Conservation (phyloP, 257 asterid species). For the Solanum neorickii region DNA sequence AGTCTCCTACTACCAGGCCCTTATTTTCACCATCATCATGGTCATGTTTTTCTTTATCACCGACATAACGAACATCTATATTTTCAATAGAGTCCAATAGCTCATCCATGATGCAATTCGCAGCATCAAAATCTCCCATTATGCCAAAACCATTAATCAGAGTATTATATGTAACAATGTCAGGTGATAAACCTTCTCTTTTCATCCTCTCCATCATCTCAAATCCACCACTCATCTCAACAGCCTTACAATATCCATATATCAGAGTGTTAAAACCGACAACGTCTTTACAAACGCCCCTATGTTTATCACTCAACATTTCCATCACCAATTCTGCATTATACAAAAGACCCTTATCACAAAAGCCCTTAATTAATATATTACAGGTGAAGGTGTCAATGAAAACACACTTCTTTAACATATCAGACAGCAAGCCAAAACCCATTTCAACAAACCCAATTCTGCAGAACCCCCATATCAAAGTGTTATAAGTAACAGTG, state of each 20-base stretch:
- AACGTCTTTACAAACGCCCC: slow-evolving; percentile 33
- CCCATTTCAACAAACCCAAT: slow-evolving; percentile 45
- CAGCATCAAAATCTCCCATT: slow-evolving; percentile 65
- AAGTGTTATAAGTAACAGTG: slow-evolving; percentile 64
- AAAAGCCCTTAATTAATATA: slow-evolving; percentile 67
- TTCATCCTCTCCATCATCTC: slow-evolving; percentile 44
- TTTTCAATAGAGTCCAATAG: slow-evolving; percentile 16
- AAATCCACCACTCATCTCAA: slow-evolving; percentile 34
- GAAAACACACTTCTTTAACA: slow-evolving; percentile 47
- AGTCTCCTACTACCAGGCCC: slow-evolving; percentile 9
- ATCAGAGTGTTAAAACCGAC: slow-evolving; percentile 64
- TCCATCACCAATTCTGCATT: slow-evolving; percentile 50
- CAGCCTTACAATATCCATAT: slow-evolving; percentile 50
- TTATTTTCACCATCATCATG: slow-evolving; percentile 8
- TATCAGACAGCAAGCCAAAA: slow-evolving; percentile 64
- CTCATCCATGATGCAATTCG: slow-evolving; percentile 46
- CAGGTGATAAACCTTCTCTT: slow-evolving; percentile 41
- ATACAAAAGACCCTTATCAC: slow-evolving; percentile 54
- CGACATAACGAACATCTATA: background rate
- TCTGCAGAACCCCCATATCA: slow-evolving; percentile 80
- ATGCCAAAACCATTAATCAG: slow-evolving; percentile 58
- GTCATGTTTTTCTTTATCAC: background rate
- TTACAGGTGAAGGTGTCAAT: slow-evolving; percentile 61
- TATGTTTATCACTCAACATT: slow-evolving; percentile 26
- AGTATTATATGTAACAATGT: slow-evolving; percentile 61